Percentiles rank a stretch among this genome's conserved stretches.
These are phyloP conservation scores for Fusarium multiceps DNA, from an alignment of 2,329 filamentous ascomycete species.

Conservation along the genomic window DNA sequence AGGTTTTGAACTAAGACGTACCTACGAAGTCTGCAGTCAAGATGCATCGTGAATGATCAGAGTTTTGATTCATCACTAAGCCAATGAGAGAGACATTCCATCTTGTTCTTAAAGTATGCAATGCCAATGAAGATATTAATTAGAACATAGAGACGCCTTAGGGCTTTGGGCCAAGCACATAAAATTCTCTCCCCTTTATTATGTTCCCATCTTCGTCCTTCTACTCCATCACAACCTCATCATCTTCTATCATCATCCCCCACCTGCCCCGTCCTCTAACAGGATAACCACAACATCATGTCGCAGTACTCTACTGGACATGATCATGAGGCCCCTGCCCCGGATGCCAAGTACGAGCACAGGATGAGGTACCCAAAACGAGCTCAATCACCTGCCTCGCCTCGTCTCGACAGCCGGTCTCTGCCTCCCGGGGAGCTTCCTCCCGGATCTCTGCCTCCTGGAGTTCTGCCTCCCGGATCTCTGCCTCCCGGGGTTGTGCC, in stretches of 20 bases:
- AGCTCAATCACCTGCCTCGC: neutral
- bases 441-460: neutral
- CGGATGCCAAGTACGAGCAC: neutral
- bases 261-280: neutral
- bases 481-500: neutral
- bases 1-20: neutral
- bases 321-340: neutral
- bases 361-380: neutral
- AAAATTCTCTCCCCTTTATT: neutral
- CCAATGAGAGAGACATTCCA: neutral
- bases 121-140: neutral
- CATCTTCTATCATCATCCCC: no score
- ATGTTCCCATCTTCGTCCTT: neutral
- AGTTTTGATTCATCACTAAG: neutral
- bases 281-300: neutral
- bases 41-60: neutral
- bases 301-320: neutral
- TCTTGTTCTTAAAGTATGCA: neutral
- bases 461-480: neutral
- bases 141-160: neutral
- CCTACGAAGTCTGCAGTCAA: neutral
- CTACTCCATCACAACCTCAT: neutral
- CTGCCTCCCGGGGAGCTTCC: neutral
- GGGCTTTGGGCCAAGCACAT: neutral
- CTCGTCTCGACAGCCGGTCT: neutral